Evolutionary conservation across 164 flowering plant genomes (phyloP), one percentile per base, ranked within the genome.

Genomic region (Echeveria elegans): DNA sequence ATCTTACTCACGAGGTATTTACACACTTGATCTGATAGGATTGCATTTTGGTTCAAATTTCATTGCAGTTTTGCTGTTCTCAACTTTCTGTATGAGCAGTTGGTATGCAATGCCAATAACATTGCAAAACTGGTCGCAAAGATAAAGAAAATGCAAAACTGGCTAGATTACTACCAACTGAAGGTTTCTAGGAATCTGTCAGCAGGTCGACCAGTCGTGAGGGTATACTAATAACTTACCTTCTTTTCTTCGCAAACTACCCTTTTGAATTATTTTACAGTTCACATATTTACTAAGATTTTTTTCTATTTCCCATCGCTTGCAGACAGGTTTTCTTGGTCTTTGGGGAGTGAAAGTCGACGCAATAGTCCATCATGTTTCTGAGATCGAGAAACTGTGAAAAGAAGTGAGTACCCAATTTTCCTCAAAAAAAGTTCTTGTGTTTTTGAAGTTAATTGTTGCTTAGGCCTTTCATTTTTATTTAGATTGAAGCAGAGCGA

Each of bases 311-410:
- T n/a, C n/a, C n/a, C n/a, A n/a, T 50, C 67, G 53, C 36, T 36
- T 6, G 64, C 78, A 87, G 92, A 83, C 84, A 70, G 88, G 89
- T 63, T 87, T 77, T 77, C 85, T 83, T 71, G 92, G 89, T 30
- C 80, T 78, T 41, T 74, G 82, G 59, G 92, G 92, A 68, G 62
- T 76, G 5, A 76, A 70, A 73, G 88, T 85, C 64, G 92, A 87
- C 75, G 88, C 85, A 37, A 82, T 87, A 43, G 83, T 83, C 5
- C 45, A 77, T 72, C 73, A 85, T 66, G 74, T 61, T 28, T 63
- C 86, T 34, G 85, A 83, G 68, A 75, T 85, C 24, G 84, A 85
- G 68, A 85, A 77, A 70, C 66, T 85, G 31, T 69, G 80, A 28
- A 70, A 73, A 66, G 76, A 77, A 69, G 83, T 80, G 73, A 71